Conservation (phyloP, 257 asterid genomes). For the Haberlea rhodopensis region DNA sequence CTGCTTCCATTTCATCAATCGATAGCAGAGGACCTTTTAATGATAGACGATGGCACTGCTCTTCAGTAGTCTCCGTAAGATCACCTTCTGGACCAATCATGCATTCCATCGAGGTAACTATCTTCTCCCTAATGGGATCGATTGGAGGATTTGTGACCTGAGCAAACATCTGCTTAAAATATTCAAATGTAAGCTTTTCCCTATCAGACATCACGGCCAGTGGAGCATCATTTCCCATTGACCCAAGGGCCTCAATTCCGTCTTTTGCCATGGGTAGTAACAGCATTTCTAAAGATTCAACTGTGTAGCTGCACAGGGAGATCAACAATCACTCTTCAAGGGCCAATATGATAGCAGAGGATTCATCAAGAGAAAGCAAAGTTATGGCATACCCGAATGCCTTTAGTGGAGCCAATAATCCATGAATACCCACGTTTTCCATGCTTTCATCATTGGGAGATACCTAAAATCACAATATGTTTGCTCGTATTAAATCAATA, state of each 20-base stretch:
- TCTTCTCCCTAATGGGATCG: slow-evolving; percentile 97
- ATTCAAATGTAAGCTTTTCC: slow-evolving; percentile 91
- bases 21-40: slow-evolving; percentile 87
- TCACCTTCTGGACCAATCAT: slow-evolving; percentile 99
- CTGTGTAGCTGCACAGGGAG: slow-evolving; percentile 65
- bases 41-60: slow-evolving; percentile 92
- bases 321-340: slow-evolving; percentile 19
- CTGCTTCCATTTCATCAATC: slow-evolving; percentile 85
- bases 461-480: slow-evolving; percentile 42
- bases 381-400: slow-evolving; percentile 81
- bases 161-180: slow-evolving; percentile 99
- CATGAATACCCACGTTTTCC: slow-evolving; percentile 89
- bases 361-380: slow-evolving; percentile 12
- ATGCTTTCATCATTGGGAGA: slow-evolving; percentile 67
- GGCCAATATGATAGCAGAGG: slow-evolving; percentile 22
- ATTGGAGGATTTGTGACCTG: slow-evolving; percentile 99
- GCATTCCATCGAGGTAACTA: slow-evolving; percentile 95
- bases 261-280: slow-evolving; percentile 96
- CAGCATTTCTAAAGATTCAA: slow-evolving; percentile 93
- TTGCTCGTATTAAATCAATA: slow-evolving; percentile 25
- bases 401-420: slow-evolving; percentile 84
- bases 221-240: slow-evolving; percentile 99
- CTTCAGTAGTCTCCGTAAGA: slow-evolving; percentile 96
- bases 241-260: slow-evolving; percentile 96
- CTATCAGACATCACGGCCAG: slow-evolving; percentile 95